Conservation (phyloP, 1,139 yeast genomes). For the Geotrichum candidum region DNA sequence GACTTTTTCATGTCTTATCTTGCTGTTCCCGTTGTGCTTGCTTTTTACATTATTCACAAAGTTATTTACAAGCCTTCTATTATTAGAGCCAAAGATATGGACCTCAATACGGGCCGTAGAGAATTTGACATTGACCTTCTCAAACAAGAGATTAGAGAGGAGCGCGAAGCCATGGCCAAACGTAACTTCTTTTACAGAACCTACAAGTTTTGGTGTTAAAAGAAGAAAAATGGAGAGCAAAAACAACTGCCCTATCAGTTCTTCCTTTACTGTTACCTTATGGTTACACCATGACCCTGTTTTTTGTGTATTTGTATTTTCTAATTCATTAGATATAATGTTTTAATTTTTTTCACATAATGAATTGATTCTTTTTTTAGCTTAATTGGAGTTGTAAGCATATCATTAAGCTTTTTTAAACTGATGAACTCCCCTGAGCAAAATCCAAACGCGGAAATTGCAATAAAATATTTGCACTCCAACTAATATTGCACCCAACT, state of each 20-base stretch:
- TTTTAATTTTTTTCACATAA: too few relatives aligned
- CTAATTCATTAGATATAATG: too few relatives aligned
- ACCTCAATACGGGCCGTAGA: constrained; percentile 49
- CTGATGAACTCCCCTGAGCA: too few relatives aligned
- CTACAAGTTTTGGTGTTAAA: constrained; percentile 44
- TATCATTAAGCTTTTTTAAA: too few relatives aligned
- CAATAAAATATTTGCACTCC: too few relatives aligned
- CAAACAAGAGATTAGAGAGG: constrained; percentile 46
- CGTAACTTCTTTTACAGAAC: constrained; percentile 36
- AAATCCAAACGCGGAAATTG: too few relatives aligned
- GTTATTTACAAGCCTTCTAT: constrained; percentile 41
- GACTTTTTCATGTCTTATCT: constrained; percentile 50
- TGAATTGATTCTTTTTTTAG: too few relatives aligned
- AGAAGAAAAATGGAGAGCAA: neutral
- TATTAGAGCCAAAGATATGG: constrained; percentile 35
- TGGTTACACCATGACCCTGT: too few relatives aligned
- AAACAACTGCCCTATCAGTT: neutral
- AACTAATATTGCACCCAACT: too few relatives aligned
- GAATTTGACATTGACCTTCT: constrained; percentile 49
- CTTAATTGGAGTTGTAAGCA: too few relatives aligned
- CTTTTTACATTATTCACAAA: constrained; percentile 48
- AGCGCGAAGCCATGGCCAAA: constrained; percentile 35
- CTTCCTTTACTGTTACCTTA: too few relatives aligned
- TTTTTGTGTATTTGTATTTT: too few relatives aligned
- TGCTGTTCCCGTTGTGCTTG: constrained; percentile 48